Evolutionary conservation across 441 rosid species (phyloP).

Genomic region (Geranium incanum): DNA sequence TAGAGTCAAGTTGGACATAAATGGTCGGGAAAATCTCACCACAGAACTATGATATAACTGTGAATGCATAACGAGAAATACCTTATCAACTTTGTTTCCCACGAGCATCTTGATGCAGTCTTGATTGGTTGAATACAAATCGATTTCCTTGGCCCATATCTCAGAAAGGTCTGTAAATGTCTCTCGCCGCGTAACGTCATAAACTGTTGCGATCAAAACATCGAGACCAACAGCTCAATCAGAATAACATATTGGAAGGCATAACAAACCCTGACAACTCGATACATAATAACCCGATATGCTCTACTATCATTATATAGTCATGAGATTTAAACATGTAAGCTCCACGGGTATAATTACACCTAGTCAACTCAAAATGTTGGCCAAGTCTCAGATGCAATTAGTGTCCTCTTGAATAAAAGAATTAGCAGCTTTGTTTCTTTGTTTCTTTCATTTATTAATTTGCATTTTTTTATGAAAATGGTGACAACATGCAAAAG

Average conservation of each 20-base stretch:
- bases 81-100: conserved; percentile 72
- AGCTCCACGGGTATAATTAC: too few species aligned
- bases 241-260: background rate
- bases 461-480: too few species aligned
- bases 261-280: background rate
- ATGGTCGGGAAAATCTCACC: background rate
- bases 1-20: background rate
- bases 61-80: conserved; percentile 8
- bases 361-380: background rate
- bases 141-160: conserved; percentile 72
- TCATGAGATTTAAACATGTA: background rate
- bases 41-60: background rate
- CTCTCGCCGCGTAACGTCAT: conserved; percentile 64
- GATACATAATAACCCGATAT: background rate
- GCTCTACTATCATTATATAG: too few species aligned
- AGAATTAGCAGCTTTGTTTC: background rate
- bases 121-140: conserved; percentile 44
- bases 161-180: conserved; percentile 69
- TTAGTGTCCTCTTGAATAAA: background rate
- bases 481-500: background rate
- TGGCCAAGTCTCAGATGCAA: background rate
- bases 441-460: background rate
- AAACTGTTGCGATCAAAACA: conserved; percentile 29
- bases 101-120: conserved; percentile 76
- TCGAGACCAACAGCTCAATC: conserved; percentile 2